Evolutionary conservation across 805 yeast species (phyloP), one percentile per base, ranked within the genome.

Genomic region (Danielozyma ontarioensis): DNA sequence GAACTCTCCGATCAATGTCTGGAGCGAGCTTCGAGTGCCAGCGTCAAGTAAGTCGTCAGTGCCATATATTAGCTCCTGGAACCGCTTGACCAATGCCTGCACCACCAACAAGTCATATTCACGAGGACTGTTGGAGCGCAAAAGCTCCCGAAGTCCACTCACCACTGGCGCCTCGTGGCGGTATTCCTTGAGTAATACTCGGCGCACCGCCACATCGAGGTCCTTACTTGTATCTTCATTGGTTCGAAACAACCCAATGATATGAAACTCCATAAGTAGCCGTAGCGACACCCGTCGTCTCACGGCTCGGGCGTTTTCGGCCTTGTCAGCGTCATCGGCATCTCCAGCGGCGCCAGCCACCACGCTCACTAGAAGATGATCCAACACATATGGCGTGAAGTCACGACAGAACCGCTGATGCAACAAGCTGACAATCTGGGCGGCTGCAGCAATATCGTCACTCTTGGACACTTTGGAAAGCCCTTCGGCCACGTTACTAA

Each of bases 371-470:
- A 44, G 32, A 25, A 42, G 32, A 13, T 19, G 17, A 4, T 63
- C 53, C 36, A 73, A 55, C 22, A 78, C 48, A 8, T 40, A 49
- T 1, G 76, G 72, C 0, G 89, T 72, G 52, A 84, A 82, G n/a
- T n/a, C n/a, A n/a, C n/a, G n/a, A n/a, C n/a, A n/a, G n/a, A 88
- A 87, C 35, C 96, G 64, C 55, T 83, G 95, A 57, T 87, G 95
- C 13, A 88, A 57, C 0, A 78, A 80, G 25, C 86, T 74, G 0
- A 80, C 67, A 1, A 87, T 70, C 44, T 81, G 88, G 17, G 80
- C 69, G 2, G 80, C 78, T 0, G 90, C 78, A 12, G 46, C 40
- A 1, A 83, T 53, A 50, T 86, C 95, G 6, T 70, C 78, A 5
- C 58, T 55, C 35, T 76, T 76, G 6, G 65, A 58, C 5, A 76